Evolutionary conservation across 805 yeast genomes (phyloP), one percentile per base, ranked within the genome.

Genomic region (Ogataea kodamae): DNA sequence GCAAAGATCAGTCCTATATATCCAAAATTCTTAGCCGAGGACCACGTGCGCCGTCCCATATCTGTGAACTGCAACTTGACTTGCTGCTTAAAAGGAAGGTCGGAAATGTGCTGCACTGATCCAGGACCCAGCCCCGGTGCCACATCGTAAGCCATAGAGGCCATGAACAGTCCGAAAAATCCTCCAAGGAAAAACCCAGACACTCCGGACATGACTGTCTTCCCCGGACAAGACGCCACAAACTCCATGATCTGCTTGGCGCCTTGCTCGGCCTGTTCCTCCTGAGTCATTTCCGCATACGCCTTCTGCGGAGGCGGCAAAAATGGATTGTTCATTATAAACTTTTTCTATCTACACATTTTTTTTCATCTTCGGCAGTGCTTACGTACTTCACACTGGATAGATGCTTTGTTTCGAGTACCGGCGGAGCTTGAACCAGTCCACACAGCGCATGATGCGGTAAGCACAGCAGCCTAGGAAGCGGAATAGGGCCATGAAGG

Each of bases 141-240:
- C 1, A 83, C 86, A 59, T 85, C 95, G 54, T 84, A 86, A 0
- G 89, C 77, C 86, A 79, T 79, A 9, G 78, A 72, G 1, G 92
- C 90, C 97, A 90, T 92, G 66, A 90, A 88, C 30, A 92, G 64
- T 43, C 97, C 97, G 59, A 90, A 88, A 39, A 89, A 83, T 42
- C 97, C 97, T 63, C 97, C 97, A 22, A 90, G 75, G 22, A 81
- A 89, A 61, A 86, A 90, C 14, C 97, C 97, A 9, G 95, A 79
- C 13, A 81, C 96, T 42, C 96, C 97, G 18, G 96, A 82, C 69
- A 89, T 78, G 15, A 72, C 80, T 0, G 96, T 76, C 57, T 92
- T 90, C 12, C 97, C 97, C 0, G 97, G 96, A 64, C 98, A 90
- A 5, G 96, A 84, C 45, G 81, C 74, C 88, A 89, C 86, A 61